Evolutionary conservation across 2,329 filamentous ascomycete species (phyloP).

Genomic region (Ceratocystis colombiana): DNA sequence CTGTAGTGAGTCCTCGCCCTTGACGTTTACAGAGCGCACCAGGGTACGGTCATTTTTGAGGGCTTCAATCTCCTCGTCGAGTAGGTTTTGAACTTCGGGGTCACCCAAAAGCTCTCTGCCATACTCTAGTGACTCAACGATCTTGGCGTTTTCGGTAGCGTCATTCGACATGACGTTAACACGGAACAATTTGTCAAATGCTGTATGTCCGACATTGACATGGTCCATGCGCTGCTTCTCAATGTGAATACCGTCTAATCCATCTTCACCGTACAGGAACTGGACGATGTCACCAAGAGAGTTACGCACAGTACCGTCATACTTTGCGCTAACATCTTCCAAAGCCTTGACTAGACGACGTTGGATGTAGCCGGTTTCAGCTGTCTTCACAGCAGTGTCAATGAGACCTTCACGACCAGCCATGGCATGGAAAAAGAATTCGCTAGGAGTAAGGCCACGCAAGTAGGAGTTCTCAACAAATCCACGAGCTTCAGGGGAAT

Average conservation of each 20-base stretch:
- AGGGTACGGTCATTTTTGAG: slow-evolving; percentile 63
- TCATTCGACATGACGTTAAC: slow-evolving; percentile 71
- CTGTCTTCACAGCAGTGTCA: slow-evolving; percentile 98
- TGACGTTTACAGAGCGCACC: slow-evolving; percentile 59
- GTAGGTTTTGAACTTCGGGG: slow-evolving; percentile 70
- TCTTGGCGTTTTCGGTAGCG: slow-evolving; percentile 42
- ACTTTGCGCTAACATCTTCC: slow-evolving; percentile 94
- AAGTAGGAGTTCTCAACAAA: slow-evolving; percentile 99
- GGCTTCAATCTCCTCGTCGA: slow-evolving; percentile 81
- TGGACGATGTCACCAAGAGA: slow-evolving; percentile 94
- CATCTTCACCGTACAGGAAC: slow-evolving; percentile 96
- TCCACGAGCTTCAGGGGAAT: slow-evolving; percentile 89
- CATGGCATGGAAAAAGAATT: slow-evolving; percentile 99
- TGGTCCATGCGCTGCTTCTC: slow-evolving; percentile 86
- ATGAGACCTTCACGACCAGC: slow-evolving; percentile 99
- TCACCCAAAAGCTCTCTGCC: slow-evolving; percentile 80
- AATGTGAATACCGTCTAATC: slow-evolving; percentile 83
- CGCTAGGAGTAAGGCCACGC: slow-evolving; percentile 83
- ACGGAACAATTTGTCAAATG: slow-evolving; percentile 72
- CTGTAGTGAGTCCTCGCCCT: slow-evolving; percentile 78
- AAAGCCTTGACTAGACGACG: slow-evolving; percentile 95
- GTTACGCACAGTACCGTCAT: slow-evolving; percentile 94
- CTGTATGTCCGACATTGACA: slow-evolving; percentile 65
- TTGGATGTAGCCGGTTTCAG: slow-evolving; percentile 98
- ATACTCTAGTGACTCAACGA: slow-evolving; percentile 55